A percentile compares a stretch with the other conserved stretches of the same genome.
Evolutionary conservation across 2,329 filamentous ascomycete genomes (phyloP).

Genomic region (Trichoderma sp.): DNA sequence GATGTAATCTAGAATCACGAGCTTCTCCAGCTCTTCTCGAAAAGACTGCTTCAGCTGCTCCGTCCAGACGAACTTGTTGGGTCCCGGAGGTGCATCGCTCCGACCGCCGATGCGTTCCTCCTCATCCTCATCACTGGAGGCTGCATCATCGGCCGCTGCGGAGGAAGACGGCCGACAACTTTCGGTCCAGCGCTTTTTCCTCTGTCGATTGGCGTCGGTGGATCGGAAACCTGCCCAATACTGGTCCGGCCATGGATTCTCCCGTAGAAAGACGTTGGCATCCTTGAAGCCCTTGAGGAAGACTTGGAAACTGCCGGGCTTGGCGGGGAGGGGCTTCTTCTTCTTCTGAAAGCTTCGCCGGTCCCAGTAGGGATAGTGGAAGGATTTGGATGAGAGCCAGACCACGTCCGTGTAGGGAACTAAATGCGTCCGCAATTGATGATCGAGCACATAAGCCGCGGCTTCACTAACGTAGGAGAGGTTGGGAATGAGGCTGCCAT

Average conservation of each 20-base stretch:
- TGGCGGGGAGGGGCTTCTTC: constrained; percentile 82
- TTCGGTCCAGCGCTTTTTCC: constrained; percentile 76
- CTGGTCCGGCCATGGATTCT: constrained; percentile 97
- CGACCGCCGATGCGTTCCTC: constrained; percentile 48
- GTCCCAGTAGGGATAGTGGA: constrained; percentile 98
- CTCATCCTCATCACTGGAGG: constrained; percentile 66
- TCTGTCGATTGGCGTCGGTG: constrained; percentile 66
- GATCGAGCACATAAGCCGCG: constrained; percentile 92
- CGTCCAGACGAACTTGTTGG: constrained; percentile 77
- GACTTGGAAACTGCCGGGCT: constrained; percentile 94
- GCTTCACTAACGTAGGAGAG: constrained; percentile 97
- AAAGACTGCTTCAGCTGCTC: constrained; percentile 87
- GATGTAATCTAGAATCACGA: constrained; percentile 97
- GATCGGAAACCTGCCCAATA: constrained; percentile 70
- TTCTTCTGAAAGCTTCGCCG: constrained; percentile 84
- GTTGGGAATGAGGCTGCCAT: constrained; percentile 79
- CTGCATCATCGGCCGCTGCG: constrained; percentile 60
- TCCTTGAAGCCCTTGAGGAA: constrained; percentile 98
- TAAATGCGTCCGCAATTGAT: constrained; percentile 83
- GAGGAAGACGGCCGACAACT: constrained; percentile 69
- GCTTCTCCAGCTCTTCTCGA: constrained; percentile 90
- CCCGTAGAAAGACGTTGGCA: constrained; percentile 90
- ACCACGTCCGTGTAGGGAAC: constrained; percentile 98
- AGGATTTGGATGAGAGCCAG: constrained; percentile 90
- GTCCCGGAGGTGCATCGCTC: constrained; percentile 46